Evolutionary conservation across 2,329 filamentous ascomycete species (phyloP).

Genomic region (Westerdykella sp.): DNA sequence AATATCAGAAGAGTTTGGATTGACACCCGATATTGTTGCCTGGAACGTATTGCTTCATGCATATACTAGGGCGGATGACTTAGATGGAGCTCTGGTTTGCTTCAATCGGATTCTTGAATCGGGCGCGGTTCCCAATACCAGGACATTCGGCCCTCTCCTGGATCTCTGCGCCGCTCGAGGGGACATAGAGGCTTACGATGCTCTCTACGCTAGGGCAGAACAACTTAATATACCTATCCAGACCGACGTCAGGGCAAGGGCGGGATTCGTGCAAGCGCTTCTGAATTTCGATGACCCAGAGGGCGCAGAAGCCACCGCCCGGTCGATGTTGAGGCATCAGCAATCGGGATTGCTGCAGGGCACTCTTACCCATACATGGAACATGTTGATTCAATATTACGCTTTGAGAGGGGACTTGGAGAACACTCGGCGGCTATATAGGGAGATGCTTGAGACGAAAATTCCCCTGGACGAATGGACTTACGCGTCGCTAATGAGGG

Average conservation of each 20-base stretch:
- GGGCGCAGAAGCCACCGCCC: slow-evolving; percentile 47
- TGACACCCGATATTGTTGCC: slow-evolving; percentile 53
- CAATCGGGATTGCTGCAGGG: slow-evolving; percentile 39
- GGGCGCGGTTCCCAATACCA: slow-evolving; percentile 50
- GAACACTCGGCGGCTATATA: slow-evolving; percentile 49
- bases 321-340: slow-evolving; percentile 50
- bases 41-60: slow-evolving; percentile 77
- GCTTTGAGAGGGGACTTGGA: slow-evolving; percentile 56
- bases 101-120: slow-evolving; percentile 56
- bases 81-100: slow-evolving; percentile 56
- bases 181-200: slow-evolving; percentile 63
- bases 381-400: slow-evolving; percentile 64
- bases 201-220: slow-evolving; percentile 59
- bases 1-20: slow-evolving; percentile 51
- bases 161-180: slow-evolving; percentile 63
- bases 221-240: slow-evolving; percentile 28
- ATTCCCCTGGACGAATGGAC: slow-evolving; percentile 52
- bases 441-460: slow-evolving; percentile 48
- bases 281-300: slow-evolving; percentile 43
- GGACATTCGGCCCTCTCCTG: slow-evolving; percentile 69
- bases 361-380: slow-evolving; percentile 64
- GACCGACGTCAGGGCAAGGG: slow-evolving; percentile 17
- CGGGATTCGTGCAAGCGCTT: slow-evolving; percentile 57
- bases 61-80: slow-evolving; percentile 59
- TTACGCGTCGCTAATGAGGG: slow-evolving; percentile 57